These are phyloP conservation scores for Exophiala viscosa DNA, from an alignment of 2,329 filamentous ascomycete genomes.

Conservation along the genomic window DNA sequence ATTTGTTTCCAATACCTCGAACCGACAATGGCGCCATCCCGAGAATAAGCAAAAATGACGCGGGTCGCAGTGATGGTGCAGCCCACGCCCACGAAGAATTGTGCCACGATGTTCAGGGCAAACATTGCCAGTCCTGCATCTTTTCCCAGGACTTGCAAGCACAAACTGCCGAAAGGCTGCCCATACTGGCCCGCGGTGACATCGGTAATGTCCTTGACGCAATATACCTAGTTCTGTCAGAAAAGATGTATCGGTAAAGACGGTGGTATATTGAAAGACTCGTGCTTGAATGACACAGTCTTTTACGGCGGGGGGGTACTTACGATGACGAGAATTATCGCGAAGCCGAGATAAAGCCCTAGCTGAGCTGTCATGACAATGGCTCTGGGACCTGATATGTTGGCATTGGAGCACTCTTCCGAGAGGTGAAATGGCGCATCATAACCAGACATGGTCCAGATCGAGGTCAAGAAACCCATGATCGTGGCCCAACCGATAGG, in stretches of 20 bases:
- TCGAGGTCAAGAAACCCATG: constrained; percentile 43
- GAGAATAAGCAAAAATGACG: constrained; percentile 33
- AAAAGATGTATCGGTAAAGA: no score
- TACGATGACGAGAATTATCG: constrained; percentile 31
- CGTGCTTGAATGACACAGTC: no score
- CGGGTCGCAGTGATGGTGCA: constrained; percentile 32
- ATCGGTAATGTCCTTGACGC: constrained; percentile 31
- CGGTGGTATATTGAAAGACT: no score
- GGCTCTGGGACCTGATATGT: constrained; percentile 32
- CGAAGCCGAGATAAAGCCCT: constrained; percentile 31
- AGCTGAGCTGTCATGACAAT: constrained; percentile 33
- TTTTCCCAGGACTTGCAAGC: constrained; percentile 33
- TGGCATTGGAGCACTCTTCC: constrained; percentile 35
- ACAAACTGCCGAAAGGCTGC: constrained; percentile 33
- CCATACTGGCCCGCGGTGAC: constrained; percentile 32
- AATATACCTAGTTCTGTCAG: constrained; percentile 21
- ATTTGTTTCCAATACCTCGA: constrained; percentile 31
- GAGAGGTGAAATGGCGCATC: constrained; percentile 35
- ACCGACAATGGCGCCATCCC: constrained; percentile 32
- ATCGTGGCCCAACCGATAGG: constrained; percentile 32
- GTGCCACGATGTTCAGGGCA: constrained; percentile 32
- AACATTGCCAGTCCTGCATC: constrained; percentile 33
- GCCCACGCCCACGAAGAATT: constrained; percentile 33
- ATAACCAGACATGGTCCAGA: constrained; percentile 33
- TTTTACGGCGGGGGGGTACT: no score